Evolutionary conservation across 2,329 filamentous ascomycete genomes (phyloP).

Genomic region (Pyricularia sp.): DNA sequence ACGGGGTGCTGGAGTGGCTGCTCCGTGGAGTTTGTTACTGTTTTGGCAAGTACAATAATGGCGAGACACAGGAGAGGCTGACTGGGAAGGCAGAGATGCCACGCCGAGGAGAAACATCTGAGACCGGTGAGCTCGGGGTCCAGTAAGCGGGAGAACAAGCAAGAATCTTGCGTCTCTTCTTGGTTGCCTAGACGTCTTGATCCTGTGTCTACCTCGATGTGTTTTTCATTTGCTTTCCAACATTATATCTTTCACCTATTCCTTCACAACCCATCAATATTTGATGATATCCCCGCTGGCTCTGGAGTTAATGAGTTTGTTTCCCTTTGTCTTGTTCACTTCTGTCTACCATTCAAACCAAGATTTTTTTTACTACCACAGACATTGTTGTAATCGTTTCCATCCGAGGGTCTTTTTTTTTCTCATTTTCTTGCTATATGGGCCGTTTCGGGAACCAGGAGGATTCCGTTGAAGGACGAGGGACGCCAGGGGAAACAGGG

Average conservation of each 20-base stretch:
- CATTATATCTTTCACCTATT: background rate
- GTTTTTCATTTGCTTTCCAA: background rate
- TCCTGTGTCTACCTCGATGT: background rate
- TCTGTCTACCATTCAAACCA: background rate
- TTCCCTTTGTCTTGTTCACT: background rate
- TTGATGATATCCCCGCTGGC: background rate
- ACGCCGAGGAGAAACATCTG: background rate
- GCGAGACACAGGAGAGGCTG: background rate
- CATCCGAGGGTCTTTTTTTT: background rate
- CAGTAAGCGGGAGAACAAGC: background rate
- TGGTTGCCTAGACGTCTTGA: background rate
- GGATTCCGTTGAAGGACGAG: background rate
- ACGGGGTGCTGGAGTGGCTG: background rate
- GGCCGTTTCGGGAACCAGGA: background rate
- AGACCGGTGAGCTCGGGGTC: background rate
- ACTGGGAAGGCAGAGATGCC: background rate
- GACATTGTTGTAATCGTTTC: background rate
- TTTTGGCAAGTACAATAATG: background rate
- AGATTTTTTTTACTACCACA: background rate
- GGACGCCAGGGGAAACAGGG: background rate
- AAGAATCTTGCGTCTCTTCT: background rate
- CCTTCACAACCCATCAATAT: background rate
- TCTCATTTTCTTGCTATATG: background rate
- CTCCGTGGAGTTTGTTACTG: background rate
- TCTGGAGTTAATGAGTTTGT: background rate